phyloP scores from a whole-genome alignment of 495 filamentous ascomycete species.

The Talaromyces wortmannii region DNA sequence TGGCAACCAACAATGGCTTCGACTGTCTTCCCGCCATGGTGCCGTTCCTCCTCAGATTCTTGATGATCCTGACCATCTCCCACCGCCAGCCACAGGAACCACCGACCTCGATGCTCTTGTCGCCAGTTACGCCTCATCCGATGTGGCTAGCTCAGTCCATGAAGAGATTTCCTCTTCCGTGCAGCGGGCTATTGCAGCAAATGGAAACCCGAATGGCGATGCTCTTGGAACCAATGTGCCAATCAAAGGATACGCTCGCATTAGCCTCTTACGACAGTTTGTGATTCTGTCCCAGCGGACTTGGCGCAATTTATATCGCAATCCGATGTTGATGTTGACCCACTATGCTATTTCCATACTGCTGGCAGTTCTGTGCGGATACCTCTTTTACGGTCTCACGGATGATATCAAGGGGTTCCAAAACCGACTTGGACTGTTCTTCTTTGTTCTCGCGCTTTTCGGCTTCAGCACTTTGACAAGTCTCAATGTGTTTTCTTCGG shows the following conservation, averaged over 20 bases:
- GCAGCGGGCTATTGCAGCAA: slow-evolving; percentile 51
- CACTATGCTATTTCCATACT: slow-evolving; percentile 99
- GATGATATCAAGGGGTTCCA: slow-evolving; percentile 97
- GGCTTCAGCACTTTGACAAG: slow-evolving; percentile 94
- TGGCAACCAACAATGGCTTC: slow-evolving; percentile 59
- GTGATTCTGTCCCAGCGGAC: slow-evolving; percentile 82
- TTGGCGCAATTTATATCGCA: slow-evolving; percentile 96
- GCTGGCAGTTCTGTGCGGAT: slow-evolving; percentile 88
- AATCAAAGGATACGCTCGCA: slow-evolving; percentile 70
- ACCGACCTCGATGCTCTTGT: slow-evolving; percentile 84
- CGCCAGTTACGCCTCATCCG: slow-evolving; percentile 63
- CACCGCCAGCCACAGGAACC: slow-evolving; percentile 49
- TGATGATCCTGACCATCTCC: slow-evolving; percentile 73
- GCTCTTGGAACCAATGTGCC: slow-evolving; percentile 35
- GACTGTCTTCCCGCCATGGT: slow-evolving; percentile 62
- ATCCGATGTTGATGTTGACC: slow-evolving; percentile 97
- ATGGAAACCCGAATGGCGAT: slow-evolving; percentile 61
- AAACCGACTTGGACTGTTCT: slow-evolving; percentile 95
- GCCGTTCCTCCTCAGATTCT: slow-evolving; percentile 53
- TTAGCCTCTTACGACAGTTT: slow-evolving; percentile 77
- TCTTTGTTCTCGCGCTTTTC: slow-evolving; percentile 93
- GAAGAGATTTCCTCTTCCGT: slow-evolving; percentile 74
- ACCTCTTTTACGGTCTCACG: slow-evolving; percentile 91
- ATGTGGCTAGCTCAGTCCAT: slow-evolving; percentile 68
- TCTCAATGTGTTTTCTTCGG: slow-evolving; percentile 87